Base-by-base conservation (phyloP, 495 filamentous ascomycete genomes). In the Aspergillus egyptiacus region DNA sequence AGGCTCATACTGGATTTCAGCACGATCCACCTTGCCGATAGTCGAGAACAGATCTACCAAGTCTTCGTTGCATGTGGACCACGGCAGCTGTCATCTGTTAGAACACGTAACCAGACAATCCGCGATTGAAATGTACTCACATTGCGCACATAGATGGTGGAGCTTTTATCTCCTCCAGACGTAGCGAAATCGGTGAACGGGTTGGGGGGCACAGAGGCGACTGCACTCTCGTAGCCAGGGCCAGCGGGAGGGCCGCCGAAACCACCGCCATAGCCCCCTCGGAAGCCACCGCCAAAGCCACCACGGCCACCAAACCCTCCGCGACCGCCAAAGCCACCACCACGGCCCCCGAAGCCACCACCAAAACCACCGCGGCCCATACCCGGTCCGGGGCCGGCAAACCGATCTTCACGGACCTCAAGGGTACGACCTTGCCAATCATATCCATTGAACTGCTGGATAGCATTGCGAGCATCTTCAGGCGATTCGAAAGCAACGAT, bases 21-120 rank as follows among this genome's bases (percentile, higher is more conserved):
- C 93, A 56, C 89, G 89, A 57, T 96, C 90, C 52, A 98, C 93
- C 69, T 96, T 95, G 36, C 91, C 93, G 62, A 98, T 97, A 5
- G 93, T 98, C 23, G 84, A 89, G 78, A 98, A 98, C 11, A 98
- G 78, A 61, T 98, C 93, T 37, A 96, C 78, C 4, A 98, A 69
- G 66, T 98, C 93, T 47, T 97, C 94, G 58, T 97, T 96, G 70
- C 90, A 96, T 17, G 93, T 98, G 25, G 91, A 96, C 93, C 93
- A 98, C 5, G 93, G 93, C 48, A 98, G 80, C 91, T 97, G 59
- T 51, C 2, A 30, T 11, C 2, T 11, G 52, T 46, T 31, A 51
- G 52, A n/a, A 40, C 18, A 7, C 31, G 24, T 56, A 45, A 2
- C 27, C 5, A 58, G 46, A 24, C 30, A 36, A 25, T 5, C 9